Evolutionary conservation across 192 early-diverging fungal species (phyloP).

Genomic region (Coemansia sp.): DNA sequence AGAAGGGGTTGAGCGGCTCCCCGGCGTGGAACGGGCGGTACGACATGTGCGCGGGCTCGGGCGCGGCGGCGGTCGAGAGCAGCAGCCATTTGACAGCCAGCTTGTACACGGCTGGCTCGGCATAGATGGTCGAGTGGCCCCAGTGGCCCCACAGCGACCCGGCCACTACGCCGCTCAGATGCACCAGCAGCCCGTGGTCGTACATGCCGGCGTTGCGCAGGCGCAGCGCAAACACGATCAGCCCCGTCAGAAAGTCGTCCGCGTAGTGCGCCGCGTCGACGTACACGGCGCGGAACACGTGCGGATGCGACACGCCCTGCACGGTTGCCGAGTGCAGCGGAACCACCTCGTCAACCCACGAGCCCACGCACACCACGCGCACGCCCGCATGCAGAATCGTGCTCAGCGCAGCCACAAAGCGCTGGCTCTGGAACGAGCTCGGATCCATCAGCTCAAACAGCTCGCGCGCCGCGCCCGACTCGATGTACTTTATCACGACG

Average conservation of each 20-base stretch:
- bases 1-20: slow-evolving; percentile 81
- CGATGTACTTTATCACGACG: slow-evolving; percentile 84
- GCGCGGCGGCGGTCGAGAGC: slow-evolving; percentile 46
- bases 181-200: slow-evolving; percentile 84
- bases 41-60: slow-evolving; percentile 34
- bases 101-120: slow-evolving; percentile 82
- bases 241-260: slow-evolving; percentile 79
- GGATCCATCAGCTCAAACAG: slow-evolving; percentile 94
- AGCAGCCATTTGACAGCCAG: slow-evolving; percentile 54
- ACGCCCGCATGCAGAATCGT: slow-evolving; percentile 67
- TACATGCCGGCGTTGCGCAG: slow-evolving; percentile 84
- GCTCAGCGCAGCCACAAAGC: slow-evolving; percentile 69
- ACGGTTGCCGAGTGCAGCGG: slow-evolving; percentile 81
- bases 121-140: slow-evolving; percentile 94
- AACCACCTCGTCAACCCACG: slow-evolving; percentile 96
- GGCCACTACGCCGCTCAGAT: slow-evolving; percentile 81
- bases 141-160: slow-evolving; percentile 85
- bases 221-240: slow-evolving; percentile 83
- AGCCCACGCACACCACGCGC: slow-evolving; percentile 74
- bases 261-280: slow-evolving; percentile 82
- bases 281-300: slow-evolving; percentile 88
- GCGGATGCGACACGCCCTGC: slow-evolving; percentile 66
- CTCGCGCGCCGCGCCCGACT: slow-evolving; percentile 86
- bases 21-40: slow-evolving; percentile 64
- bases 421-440: slow-evolving; percentile 61